Evolutionary conservation across 495 filamentous ascomycete genomes (phyloP).

Genomic region (Hypomontagnella submonticulosa): DNA sequence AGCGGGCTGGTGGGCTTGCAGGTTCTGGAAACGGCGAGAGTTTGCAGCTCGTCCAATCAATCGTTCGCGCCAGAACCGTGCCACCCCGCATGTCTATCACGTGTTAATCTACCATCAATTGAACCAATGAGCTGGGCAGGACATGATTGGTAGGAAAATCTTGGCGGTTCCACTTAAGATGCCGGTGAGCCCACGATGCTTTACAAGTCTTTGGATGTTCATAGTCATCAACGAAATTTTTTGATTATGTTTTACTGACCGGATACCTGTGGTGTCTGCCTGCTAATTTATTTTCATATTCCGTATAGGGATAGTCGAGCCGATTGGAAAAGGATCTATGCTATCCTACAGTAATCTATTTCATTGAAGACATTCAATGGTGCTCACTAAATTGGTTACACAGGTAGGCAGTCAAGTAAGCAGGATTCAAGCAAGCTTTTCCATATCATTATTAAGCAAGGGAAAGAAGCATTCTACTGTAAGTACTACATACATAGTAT

Average conservation of each 20-base stretch:
- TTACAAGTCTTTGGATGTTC: slow-evolving; percentile 15
- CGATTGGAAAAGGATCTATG: too few relatives aligned
- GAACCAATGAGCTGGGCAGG: slow-evolving; percentile 40
- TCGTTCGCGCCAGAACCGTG: slow-evolving; percentile 4
- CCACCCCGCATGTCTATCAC: slow-evolving; percentile 40
- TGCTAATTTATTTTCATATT: slow-evolving; percentile 4
- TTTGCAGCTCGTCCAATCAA: slow-evolving; percentile 24
- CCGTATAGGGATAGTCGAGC: slow-evolving; percentile 16
- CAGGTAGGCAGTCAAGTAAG: background rate
- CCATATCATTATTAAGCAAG: slow-evolving; percentile 4
- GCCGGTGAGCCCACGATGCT: slow-evolving; percentile 7
- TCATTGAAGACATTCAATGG: too few relatives aligned
- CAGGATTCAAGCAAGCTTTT: slow-evolving; percentile 1
- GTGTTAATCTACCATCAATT: slow-evolving; percentile 33
- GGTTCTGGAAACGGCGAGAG: slow-evolving; percentile 42
- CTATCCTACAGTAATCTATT: background rate
- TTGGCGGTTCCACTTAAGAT: slow-evolving; percentile 14
- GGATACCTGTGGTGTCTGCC: slow-evolving; percentile 15
- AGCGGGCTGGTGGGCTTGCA: slow-evolving; percentile 10
- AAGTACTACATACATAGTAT: too few relatives aligned
- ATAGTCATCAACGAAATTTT: slow-evolving; percentile 11
- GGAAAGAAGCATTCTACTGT: too few relatives aligned
- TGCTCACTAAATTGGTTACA: too few relatives aligned
- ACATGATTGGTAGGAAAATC: slow-evolving; percentile 28
- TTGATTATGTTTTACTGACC: slow-evolving; percentile 1